These are phyloP conservation scores for Phalaenopsis hybrid DNA, from an alignment of 116 monocot genomes.

Conservation along the genomic window DNA sequence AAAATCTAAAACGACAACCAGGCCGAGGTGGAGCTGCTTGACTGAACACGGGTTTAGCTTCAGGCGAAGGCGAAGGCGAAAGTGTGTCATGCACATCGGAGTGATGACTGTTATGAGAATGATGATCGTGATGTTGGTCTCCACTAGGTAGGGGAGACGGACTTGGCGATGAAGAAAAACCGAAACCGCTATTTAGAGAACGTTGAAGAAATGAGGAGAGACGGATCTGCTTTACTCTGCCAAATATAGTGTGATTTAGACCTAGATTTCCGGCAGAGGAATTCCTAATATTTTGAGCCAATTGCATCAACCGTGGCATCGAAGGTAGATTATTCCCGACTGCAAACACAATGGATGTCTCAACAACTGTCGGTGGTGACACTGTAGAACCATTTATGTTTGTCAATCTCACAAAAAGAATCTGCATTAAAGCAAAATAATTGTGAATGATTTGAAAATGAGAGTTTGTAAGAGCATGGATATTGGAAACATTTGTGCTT, in stretches of 20 bases:
- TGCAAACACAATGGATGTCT: constrained; percentile 67
- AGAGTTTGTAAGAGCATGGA: neutral
- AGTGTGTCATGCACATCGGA: constrained; percentile 25
- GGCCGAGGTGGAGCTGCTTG: constrained; percentile 19
- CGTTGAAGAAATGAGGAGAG: constrained; percentile 82
- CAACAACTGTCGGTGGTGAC: constrained; percentile 67
- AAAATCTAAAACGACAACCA: constrained; percentile 23
- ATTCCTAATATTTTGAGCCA: constrained; percentile 67
- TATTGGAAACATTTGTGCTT: neutral
- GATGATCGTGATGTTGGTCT: constrained; percentile 22
- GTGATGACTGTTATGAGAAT: constrained; percentile 46
- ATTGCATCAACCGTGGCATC: constrained; percentile 68
- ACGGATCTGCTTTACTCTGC: constrained; percentile 86
- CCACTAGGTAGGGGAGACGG: constrained; percentile 66
- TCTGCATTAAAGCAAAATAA: constrained; percentile 41
- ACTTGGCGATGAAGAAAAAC: constrained; percentile 14
- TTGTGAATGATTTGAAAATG: neutral
- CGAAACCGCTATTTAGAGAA: constrained; percentile 51
- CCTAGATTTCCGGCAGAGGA: constrained; percentile 76
- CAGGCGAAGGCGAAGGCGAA: constrained; percentile 37
- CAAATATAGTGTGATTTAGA: constrained; percentile 91
- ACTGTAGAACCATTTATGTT: constrained; percentile 78
- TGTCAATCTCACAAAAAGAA: constrained; percentile 74
- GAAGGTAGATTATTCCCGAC: constrained; percentile 80
- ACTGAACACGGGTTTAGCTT: neutral